Evolutionary conservation across 1,284 basidiomycete species (phyloP), one percentile per base, ranked within the genome.

Genomic region (Trametes sp.): DNA sequence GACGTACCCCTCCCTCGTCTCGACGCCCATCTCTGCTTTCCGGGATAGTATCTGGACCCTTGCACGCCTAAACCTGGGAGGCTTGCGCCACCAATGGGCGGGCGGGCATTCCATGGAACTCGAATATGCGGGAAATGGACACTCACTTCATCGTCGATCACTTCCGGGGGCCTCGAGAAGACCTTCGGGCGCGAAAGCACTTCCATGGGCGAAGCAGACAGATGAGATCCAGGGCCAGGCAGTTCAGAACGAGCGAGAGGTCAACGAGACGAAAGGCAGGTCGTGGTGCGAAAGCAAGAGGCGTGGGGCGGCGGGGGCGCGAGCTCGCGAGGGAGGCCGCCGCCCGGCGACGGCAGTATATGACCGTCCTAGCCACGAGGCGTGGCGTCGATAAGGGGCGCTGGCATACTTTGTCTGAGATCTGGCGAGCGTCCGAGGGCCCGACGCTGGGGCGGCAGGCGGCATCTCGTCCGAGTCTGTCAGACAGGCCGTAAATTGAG

Each of bases 311-410:
- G 51, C 51, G 19, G 42, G 42, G 6, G 23, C 33, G 33, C 23
- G n/a, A n/a, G n/a, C n/a, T n/a, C n/a, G 42, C 23, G 42, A 21
- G 29, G 23, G 4, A 9, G 24, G 51, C 19, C 24, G 59, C 1
- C 24, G 42, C 36, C 16, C n/a, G 9, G 19, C 26, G 26, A 9
- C 42, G 59, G 59, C 14, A 4, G 45, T 54, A 41, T 60, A 60
- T 54, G 52, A 46, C 52, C 59, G 59, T 16, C 36, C 23, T 10
- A 28, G 4, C 26, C 48, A 60, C 59, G 59, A 54, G 59, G 59
- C 58, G 58, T 59, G 58, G 58, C 58, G 58, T 54, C 59, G 59
- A 60, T 60, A 60, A 60, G 45, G 57, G 36, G 52, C 59, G 53
- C 46, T 21, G 50, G 35, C 2, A 31, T 33, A 38, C 50, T n/a